A percentile compares a stretch with the other conserved stretches of the same genome.
These are phyloP conservation scores for Gastrodia elata DNA, from an alignment of 106 monocot species.

Conservation along the genomic window DNA sequence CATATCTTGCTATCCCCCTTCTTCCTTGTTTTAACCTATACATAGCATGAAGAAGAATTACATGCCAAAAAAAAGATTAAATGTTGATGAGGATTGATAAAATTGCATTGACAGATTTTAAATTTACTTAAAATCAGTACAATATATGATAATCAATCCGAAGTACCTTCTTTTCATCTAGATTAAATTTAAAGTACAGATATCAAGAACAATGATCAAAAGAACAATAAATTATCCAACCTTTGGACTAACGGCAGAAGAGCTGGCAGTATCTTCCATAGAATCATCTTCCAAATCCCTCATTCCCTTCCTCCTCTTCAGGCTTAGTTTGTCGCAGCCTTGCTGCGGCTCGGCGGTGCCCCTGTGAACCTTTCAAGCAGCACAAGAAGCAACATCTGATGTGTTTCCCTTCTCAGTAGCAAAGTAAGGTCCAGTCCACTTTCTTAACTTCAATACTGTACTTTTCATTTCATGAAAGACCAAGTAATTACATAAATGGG, in stretches of 20 bases:
- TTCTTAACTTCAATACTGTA: slow-evolving; percentile 7
- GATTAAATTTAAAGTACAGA: too few species aligned
- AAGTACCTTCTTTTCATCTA: too few species aligned
- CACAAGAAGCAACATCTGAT: slow-evolving; percentile 23
- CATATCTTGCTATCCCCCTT: slow-evolving; percentile 1
- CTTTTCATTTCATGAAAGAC: too few species aligned
- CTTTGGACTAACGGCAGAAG: slow-evolving; percentile 26
- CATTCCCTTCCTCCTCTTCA: slow-evolving; percentile 15
- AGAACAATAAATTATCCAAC: not conserved
- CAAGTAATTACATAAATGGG: too few species aligned
- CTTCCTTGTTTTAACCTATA: slow-evolving; percentile 10
- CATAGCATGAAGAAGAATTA: not conserved
- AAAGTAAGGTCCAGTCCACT: slow-evolving; percentile 21
- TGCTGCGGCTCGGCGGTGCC: not conserved
- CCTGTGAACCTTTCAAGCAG: slow-evolving; percentile 6
- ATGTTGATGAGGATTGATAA: not conserved
- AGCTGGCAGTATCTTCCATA: slow-evolving; percentile 39
- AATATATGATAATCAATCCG: too few species aligned
- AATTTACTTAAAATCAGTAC: not conserved
- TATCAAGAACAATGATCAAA: too few species aligned
- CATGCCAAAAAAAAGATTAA: not conserved
- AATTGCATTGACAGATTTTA: not conserved
- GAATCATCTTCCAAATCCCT: slow-evolving; percentile 18
- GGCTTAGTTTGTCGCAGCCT: slow-evolving; percentile 12
- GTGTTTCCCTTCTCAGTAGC: slow-evolving; percentile 4